Percentiles rank a stretch among this genome's conserved stretches.
These are phyloP conservation scores for Lolium perenne DNA, from an alignment of 176 grass and related monocot genomes.

Conservation along the genomic window DNA sequence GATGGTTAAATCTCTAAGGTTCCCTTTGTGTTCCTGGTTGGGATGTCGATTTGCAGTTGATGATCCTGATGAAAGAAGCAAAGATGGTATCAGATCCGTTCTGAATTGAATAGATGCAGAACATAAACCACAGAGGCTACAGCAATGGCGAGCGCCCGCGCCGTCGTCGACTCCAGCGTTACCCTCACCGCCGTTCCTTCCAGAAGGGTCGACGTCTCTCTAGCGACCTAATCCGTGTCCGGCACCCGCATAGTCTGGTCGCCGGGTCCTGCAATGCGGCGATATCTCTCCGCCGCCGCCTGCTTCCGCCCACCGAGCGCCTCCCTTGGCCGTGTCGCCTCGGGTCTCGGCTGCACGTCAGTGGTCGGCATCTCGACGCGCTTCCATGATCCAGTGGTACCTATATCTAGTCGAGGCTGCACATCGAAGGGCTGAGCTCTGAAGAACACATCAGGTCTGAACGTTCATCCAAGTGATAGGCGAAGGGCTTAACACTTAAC, in stretches of 20 bases:
- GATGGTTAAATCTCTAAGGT: background rate
- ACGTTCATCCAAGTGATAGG: too few species aligned
- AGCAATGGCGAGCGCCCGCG: constrained; percentile 29
- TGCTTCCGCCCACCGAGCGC: background rate
- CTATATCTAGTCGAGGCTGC: too few species aligned
- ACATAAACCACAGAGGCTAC: background rate
- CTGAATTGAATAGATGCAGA: background rate
- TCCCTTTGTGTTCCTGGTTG: background rate
- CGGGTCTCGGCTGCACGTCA: constrained; percentile 58
- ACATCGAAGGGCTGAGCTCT: too few species aligned
- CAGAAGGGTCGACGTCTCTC: background rate
- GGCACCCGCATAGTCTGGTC: background rate
- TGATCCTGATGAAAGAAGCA: constrained; percentile 1
- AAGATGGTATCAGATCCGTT: background rate
- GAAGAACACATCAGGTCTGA: too few species aligned
- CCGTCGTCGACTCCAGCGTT: background rate
- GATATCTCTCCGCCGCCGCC: background rate
- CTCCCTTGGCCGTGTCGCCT: background rate
- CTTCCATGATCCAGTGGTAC: too few species aligned
- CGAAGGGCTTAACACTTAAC: too few species aligned
- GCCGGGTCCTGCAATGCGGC: background rate
- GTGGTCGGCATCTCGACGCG: constrained; percentile 43
- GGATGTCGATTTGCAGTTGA: background rate
- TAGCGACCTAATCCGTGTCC: background rate
- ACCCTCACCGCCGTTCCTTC: background rate